Base-by-base conservation (phyloP, 352 stramenopile species). In the Phytophthora macrochlamydospora region DNA sequence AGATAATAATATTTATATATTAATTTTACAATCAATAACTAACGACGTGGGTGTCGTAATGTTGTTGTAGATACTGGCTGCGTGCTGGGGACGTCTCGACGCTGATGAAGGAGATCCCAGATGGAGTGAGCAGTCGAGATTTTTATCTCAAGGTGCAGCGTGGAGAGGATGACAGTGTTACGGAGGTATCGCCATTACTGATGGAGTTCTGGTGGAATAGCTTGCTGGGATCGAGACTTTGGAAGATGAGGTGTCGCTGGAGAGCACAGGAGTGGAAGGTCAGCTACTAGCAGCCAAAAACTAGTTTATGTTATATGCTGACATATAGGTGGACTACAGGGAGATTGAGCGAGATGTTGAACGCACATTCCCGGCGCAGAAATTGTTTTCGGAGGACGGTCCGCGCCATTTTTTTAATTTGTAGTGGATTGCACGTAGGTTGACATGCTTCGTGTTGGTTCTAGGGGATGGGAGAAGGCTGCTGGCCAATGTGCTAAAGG, bases 401-500 rank as follows among this genome's bases (percentile, higher is more conserved):
- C 32, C 28, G 64, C 38, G 13, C 43, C 18, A 24, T 24, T 24
- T 24, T 24, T 24, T 24, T 24, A 0, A 24, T 24, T 24, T 0
- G 18, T 24, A 24, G 18, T 24, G 18, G 18, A 24, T 24, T 24
- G 18, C 18, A 0, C 18, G 18, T 24, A 24, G 18, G 18, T 24
- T 24, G 18, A 24, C 18, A 24, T 24, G 18, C 18, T 48, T 52
- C n/a, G 1, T 59, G 18, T 61, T 71, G 31, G 56, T 54, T 35
- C 7, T 51, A 89, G 78, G 67, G n/a, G 73, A 86, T 18, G 87
- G 87, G 2, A 75, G 71, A 42, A 70, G 77, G 3, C 61, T 88
- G 58, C 76, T 95, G 14, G 72, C 69, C 1, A 95, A 94, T 61
- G 76, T 93, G 2, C 78, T 95, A 24, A 95, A 94, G 51, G 85